Evolutionary conservation across 1,284 basidiomycete species (phyloP), one percentile per base, ranked within the genome.

Genomic region (Singerocomus rubriflavus): DNA sequence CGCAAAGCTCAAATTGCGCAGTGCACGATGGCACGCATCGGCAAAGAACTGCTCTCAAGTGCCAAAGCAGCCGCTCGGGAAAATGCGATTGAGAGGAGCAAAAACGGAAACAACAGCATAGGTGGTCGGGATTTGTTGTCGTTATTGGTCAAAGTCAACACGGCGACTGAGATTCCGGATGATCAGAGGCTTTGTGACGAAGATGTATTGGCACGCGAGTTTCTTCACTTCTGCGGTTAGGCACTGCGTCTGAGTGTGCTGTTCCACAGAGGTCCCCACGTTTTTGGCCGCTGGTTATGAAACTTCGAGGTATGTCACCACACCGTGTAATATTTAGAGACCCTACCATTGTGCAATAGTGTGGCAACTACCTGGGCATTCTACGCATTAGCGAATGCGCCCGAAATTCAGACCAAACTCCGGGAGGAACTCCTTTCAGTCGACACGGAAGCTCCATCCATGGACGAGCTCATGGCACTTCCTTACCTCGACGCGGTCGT

Each of bases 141-240:
- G 14, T 65, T 82, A 9, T 84, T 21, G 21, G 21, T 21, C 21
- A 21, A 21, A 21, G 21, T 4, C 21, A 21, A 21, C 21, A 21
- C 21, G 73, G 77, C 78, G 1, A 70, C 73, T 1, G 80, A 84
- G 39, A 62, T 84, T 6, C 73, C 78, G 0, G 76, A 79, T n/a
- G 72, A 64, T 26, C 82, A 88, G 57, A 73, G 76, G 35, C 70
- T 93, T 72, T 74, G 74, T 16, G 88, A 92, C 55, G 76, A 81
- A 17, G 89, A 92, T 56, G 82, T 92, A 2, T 58, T 88, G 25
- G 80, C 82, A 5, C 90, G 90, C 81, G 73, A 72, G 77, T 79
- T 57, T 14, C 9, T 13, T 13, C 27, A 9, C 10, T 4, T 39
- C 8, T 11, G 7, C 6, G 2, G 4, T 25, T 17, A 21, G 12